phyloP scores from a whole-genome alignment of 305 asterid genomes.

The Fraxinus sp. region DNA sequence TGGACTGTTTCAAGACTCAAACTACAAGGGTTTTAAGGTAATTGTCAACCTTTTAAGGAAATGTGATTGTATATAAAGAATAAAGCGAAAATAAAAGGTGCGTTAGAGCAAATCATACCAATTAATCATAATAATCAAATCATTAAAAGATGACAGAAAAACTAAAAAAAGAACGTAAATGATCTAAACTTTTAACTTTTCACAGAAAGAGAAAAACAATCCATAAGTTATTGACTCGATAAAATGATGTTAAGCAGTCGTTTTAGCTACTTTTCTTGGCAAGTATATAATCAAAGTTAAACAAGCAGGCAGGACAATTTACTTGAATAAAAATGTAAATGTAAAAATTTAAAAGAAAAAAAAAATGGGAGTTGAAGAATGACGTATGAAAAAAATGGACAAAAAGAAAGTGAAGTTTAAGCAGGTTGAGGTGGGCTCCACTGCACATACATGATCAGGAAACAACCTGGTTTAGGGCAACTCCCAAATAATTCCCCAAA shows the following conservation, averaged over 20 bases:
- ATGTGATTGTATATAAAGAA: background rate
- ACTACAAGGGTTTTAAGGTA: background rate
- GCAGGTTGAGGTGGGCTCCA: constrained; percentile 14
- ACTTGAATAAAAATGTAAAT: background rate
- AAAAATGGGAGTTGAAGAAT: background rate
- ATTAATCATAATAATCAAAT: background rate
- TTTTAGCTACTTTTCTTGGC: background rate
- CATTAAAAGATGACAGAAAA: background rate
- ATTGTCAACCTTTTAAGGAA: background rate
- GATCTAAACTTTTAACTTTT: background rate
- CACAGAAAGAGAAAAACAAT: too few relatives aligned
- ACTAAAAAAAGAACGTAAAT: background rate
- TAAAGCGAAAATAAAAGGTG: background rate
- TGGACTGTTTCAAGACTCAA: background rate
- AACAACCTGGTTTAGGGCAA: constrained; percentile 23
- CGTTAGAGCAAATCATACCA: background rate
- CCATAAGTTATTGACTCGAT: background rate
- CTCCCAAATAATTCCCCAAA: constrained; percentile 27
- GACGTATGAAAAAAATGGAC: background rate
- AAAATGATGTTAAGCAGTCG: background rate
- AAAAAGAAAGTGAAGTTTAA: background rate
- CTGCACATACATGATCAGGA: background rate
- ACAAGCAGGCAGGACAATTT: background rate
- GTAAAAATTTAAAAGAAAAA: background rate
- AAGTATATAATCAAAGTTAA: background rate